Evolutionary conservation across 129 eudicot species (phyloP), one percentile per base, ranked within the genome.

Genomic region (Centrapalus pauciflorus): DNA sequence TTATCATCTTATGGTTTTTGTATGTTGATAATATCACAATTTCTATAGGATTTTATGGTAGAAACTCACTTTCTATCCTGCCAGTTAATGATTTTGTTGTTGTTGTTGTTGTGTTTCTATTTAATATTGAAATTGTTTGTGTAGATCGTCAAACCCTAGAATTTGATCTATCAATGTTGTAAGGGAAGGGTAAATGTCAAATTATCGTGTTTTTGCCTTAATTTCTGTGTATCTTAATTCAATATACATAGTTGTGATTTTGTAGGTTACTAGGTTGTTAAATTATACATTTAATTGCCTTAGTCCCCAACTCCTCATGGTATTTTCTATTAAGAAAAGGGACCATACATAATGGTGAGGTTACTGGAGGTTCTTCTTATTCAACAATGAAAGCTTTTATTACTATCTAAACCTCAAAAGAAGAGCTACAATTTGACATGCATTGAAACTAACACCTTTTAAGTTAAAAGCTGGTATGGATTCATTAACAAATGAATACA

Each of bases 131-230:
- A 34, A 34, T 35, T 71, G 14, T 61, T 72, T 54, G 16, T 14
- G 66, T 19, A 49, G 55, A 54, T 72, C 45, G 14, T 52, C 56
- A 73, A 64, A 64, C 78, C 78, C 78, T 73, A 73, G 51, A 56
- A 43, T 73, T 64, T 73, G 75, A 40, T 69, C 7, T 27, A 11
- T 35, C 55, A 38, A 32, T 59, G 61, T 17, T 19, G 40, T 46
- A 46, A 17, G 2, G 24, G 25, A 46, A 46, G 54, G 54, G 6
- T 17, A 46, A 46, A 17, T 46, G 19, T 46, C 54, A 46, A 5
- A 5, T 17, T 17, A n/a, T n/a, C n/a, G n/a, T n/a, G n/a, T 21
- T 21, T 52, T 21, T 6, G 23, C 17, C 30, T 52, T 50, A 27
- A 27, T 27, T 49, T 29, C 16, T 19, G 49, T n/a, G 60, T 7